Conservation (phyloP, 805 yeast genomes). For the Naumovozyma castellii region DNA sequence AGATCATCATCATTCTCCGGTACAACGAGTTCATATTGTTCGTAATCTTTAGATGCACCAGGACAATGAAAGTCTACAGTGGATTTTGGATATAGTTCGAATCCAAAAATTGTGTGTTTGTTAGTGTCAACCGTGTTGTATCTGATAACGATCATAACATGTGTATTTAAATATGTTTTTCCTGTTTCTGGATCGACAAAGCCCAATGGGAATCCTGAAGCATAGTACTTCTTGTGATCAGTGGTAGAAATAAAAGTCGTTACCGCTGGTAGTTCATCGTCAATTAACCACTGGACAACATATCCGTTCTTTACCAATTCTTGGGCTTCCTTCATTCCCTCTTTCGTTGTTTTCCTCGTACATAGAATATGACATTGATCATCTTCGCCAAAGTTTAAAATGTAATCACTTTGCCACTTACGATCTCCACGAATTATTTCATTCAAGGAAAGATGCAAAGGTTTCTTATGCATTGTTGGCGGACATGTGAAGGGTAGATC, state of each 20-base stretch:
- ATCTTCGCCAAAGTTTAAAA: slow-evolving; percentile 55
- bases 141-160: slow-evolving; percentile 70
- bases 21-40: slow-evolving; percentile 45
- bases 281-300: slow-evolving; percentile 75
- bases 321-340: slow-evolving; percentile 46
- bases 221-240: slow-evolving; percentile 57
- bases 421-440: slow-evolving; percentile 77
- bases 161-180: slow-evolving; percentile 63
- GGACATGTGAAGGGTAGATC: slow-evolving; percentile 78
- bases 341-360: slow-evolving; percentile 47
- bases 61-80: slow-evolving; percentile 64
- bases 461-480: slow-evolving; percentile 42
- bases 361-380: slow-evolving; percentile 59
- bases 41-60: slow-evolving; percentile 53
- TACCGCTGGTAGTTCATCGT: slow-evolving; percentile 73
- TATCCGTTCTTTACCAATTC: slow-evolving; percentile 59
- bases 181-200: slow-evolving; percentile 42
- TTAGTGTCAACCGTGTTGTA: slow-evolving; percentile 45
- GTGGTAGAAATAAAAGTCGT: slow-evolving; percentile 63
- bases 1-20: slow-evolving; percentile 29
- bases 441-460: slow-evolving; percentile 60
- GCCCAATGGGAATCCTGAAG: slow-evolving; percentile 83
- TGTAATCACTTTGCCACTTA: slow-evolving; percentile 64
- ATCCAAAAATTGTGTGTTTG: slow-evolving; percentile 64
- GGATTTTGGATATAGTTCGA: slow-evolving; percentile 82